phyloP scores from a whole-genome alignment of 1,284 basidiomycete genomes.

The Pseudozyma sp. region DNA sequence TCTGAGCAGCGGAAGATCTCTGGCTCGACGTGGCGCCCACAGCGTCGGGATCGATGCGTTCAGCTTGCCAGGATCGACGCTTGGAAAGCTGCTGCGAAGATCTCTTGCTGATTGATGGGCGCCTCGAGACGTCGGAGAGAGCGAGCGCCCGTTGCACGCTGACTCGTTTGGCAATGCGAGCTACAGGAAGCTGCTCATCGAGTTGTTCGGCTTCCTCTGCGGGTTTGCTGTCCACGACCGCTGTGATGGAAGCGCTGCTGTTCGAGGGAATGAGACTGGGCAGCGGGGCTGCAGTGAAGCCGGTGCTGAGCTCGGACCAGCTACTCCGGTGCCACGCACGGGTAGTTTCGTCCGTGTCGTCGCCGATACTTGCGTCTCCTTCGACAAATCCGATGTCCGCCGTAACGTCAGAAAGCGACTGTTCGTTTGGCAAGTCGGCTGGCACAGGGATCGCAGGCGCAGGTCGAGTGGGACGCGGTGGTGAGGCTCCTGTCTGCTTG shows the following conservation, averaged over 20 bases:
- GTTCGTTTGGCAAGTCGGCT: neutral
- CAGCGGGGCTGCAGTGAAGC: constrained; percentile 12
- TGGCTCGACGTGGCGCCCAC: constrained; percentile 10
- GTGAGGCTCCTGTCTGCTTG: neutral
- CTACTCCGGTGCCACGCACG: constrained; percentile 16
- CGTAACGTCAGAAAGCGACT: neutral
- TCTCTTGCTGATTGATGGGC: constrained; percentile 10
- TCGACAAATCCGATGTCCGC: constrained; percentile 1
- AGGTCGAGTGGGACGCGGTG: constrained; percentile 16
- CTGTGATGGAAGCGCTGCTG: neutral
- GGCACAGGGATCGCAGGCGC: constrained; percentile 7
- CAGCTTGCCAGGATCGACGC: constrained; percentile 20
- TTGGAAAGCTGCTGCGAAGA: constrained; percentile 15
- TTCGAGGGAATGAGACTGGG: constrained; percentile 20
- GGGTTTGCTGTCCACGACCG: neutral
- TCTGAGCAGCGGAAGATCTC: constrained; percentile 17
- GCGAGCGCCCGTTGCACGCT: constrained; percentile 41
- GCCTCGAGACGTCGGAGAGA: constrained; percentile 15
- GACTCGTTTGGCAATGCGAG: constrained; percentile 7
- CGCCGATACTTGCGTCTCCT: constrained; percentile 15
- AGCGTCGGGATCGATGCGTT: neutral
- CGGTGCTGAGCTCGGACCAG: constrained; percentile 22
- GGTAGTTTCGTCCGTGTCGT: constrained; percentile 15
- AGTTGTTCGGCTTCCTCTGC: neutral
- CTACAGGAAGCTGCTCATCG: neutral